Conservation (phyloP, 2,329 filamentous ascomycete genomes). For the Xylariaceae sp. region DNA sequence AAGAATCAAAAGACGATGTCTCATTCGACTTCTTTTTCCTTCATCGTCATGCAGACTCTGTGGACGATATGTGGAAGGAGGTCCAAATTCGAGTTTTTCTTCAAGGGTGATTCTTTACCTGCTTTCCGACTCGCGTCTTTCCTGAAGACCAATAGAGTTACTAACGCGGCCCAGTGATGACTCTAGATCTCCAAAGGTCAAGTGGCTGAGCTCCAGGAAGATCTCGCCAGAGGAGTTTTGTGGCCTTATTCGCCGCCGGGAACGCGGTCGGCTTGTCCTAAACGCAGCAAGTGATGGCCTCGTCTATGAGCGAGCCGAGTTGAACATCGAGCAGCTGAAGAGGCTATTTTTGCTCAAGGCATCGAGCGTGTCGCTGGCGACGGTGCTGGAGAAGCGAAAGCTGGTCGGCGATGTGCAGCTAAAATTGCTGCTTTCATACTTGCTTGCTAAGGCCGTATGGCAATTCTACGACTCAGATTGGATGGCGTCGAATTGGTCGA, state of each 20-base stretch:
- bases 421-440: neutral
- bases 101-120: neutral
- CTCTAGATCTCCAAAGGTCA: neutral
- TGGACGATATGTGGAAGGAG: neutral
- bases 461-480: neutral
- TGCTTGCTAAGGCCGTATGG: neutral
- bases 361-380: neutral
- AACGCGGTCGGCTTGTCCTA: neutral
- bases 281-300: neutral
- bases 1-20: neutral
- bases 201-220: neutral
- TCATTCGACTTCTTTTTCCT: slow-evolving; percentile 1
- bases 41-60: neutral
- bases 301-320: neutral
- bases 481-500: neutral
- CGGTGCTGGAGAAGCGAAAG: neutral
- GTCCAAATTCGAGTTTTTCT: neutral
- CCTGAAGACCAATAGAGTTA: neutral
- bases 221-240: neutral
- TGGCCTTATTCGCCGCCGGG: neutral
- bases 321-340: neutral
- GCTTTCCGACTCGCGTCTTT: neutral
- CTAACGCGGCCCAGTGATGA: too few relatives aligned
- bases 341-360: neutral
- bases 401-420: neutral